Base-by-base conservation (phyloP, 2,329 filamentous ascomycete species). In the Ilyonectria robusta region DNA sequence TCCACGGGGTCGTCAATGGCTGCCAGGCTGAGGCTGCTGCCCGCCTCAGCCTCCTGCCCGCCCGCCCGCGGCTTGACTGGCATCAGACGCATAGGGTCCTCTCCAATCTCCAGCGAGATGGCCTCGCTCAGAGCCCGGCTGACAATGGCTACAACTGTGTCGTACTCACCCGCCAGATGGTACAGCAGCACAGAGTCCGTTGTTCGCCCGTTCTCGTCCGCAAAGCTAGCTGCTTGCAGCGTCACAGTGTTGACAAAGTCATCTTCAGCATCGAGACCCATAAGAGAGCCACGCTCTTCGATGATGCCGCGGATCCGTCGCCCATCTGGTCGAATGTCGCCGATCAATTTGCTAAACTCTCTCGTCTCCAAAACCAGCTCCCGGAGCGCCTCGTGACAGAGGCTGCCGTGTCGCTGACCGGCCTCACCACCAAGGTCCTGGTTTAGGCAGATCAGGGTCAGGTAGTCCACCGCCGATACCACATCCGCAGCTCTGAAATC, bases 281-380 rank as follows among this genome's bases (percentile, higher is more conserved):
- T 95, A 62, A 99, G 86, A 33, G 88, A 85, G 47, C 94, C 90
- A 42, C 95, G 93, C 76, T 94, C 89, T 81, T 98, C 95, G 70
- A 99, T 95, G 29, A 94, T 89, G 58, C 96, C 96, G 65, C 89
- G 90, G 72, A 97, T 94, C 66, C 95, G 92, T 68, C 90, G 91
- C 23, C 96, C 96, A 77, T 98, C 94, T 2, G 90, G 89, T 66
- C 91, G 89, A 74, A 99, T 94, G 78, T 99, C 97, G 59, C 97
- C 96, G 55, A 99, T 90, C 15, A 99, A 85, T 76, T 94, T 93
- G 76, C 95, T 95, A 81, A 98, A 99, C 78, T 99, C 96, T 72
- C 95, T 91, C 21, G 95, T 97, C 82, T 99, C 96, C n/a, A 99
- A 87, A 29, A 98, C 94, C 62, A 98, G 90, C 81, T 98, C 96